A percentile compares a stretch with the other conserved stretches of the same genome.
Evolutionary conservation across 192 early-diverging fungal genomes (phyloP).

Genomic region (Entophlyctis luteolus): DNA sequence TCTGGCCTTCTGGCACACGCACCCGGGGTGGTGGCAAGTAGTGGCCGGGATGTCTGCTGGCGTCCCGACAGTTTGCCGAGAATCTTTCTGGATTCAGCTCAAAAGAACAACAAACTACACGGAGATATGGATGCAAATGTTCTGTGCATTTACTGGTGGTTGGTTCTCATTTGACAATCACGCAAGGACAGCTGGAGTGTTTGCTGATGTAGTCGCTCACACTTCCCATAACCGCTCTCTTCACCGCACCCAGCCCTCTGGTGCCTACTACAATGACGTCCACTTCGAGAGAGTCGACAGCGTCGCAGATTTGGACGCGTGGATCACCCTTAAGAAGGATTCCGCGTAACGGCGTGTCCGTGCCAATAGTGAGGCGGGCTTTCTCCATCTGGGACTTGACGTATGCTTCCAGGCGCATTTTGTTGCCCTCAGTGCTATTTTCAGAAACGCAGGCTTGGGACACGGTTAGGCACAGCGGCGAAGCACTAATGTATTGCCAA

Average conservation of each 20-base stretch:
- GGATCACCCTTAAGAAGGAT: conserved; percentile 49
- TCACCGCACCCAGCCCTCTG: conserved; percentile 54
- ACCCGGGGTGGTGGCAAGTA: no score
- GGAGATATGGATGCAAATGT: no score
- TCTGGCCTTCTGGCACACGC: no score
- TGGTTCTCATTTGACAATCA: conserved; percentile 13
- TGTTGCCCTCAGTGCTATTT: conserved; percentile 8
- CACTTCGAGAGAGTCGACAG: neutral
- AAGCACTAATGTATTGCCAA: neutral
- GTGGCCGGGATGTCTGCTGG: no score
- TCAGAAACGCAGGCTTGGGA: conserved; percentile 3
- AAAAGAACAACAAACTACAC: no score
- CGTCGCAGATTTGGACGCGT: conserved; percentile 34
- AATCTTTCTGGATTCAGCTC: no score
- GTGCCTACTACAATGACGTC: conserved; percentile 57
- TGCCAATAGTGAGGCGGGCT: neutral
- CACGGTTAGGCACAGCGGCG: neutral
- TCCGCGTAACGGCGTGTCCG: conserved; percentile 22
- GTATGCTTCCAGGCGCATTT: neutral
- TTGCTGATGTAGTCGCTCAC: conserved; percentile 18
- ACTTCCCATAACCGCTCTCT: conserved; percentile 42
- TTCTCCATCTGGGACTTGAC: conserved; percentile 1
- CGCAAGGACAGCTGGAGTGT: neutral
- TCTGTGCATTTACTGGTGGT: no score
- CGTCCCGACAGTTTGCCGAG: no score